Base-by-base conservation (phyloP, 2,329 filamentous ascomycete genomes). In the Zasmidium angulare region DNA sequence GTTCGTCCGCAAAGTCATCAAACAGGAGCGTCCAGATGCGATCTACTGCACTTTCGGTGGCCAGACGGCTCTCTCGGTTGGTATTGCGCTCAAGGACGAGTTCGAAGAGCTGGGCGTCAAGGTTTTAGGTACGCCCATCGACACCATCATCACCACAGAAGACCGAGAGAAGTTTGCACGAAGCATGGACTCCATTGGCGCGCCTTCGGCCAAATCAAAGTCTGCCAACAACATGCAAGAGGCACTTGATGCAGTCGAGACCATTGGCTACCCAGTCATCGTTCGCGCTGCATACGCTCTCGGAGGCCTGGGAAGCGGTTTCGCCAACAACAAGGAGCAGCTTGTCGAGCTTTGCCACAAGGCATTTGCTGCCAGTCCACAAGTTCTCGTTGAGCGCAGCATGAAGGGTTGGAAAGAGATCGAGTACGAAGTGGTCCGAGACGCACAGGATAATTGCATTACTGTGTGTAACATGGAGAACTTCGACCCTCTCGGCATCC, bases 321-420 rank as follows among this genome's bases (percentile, higher is more conserved):
- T 99, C 71, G 95, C 95, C 58, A 88, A 97, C 69, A 87, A 98
- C 74, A 87, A 96, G 68, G 77, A 84, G 1, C 87, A 99, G 75
- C 82, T 98, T 47, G 79, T 89, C 31, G 90, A 93, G 1, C 88
- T 98, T 49, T 98, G 95, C 82, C 88, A 90, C 76, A 96, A 96
- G 78, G 93, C 95, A 6, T 92, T 99, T 67, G 93, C 95, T 24
- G 93, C 90, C 67, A 96, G 91, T 73, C 95, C 95, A 9, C 95
- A 99, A 75, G 91, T 99, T 7, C 84, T 99, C 56, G 96, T 99
- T 69, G 95, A 99, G 81, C 88, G 90, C 75, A 96, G 91, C 80
- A 98, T 99, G 93, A 98, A 98, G 81, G 95, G 95, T 60, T 99
- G 95, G 95, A 99, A 99, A 78, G 95, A 99, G 78, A 96, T 98